phyloP scores from a whole-genome alignment of 148 eudicot species.

The Spergularia bocconei region DNA sequence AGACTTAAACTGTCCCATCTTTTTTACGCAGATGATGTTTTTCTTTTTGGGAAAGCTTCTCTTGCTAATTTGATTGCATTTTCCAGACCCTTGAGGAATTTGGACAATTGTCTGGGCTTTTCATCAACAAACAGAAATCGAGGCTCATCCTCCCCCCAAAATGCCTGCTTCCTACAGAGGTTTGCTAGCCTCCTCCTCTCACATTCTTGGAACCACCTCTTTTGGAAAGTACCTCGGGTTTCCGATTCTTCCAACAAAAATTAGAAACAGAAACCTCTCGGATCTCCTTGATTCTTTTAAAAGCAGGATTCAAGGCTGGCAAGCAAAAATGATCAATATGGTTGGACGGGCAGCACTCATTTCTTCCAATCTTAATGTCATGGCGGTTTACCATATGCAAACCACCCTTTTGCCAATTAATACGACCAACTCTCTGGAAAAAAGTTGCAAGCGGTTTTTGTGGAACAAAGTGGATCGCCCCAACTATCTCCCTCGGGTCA shows the following conservation, averaged over 20 bases:
- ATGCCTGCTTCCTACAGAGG: not conserved
- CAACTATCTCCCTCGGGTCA: not conserved
- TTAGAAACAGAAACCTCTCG: fast-evolving
- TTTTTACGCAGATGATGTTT: too few species aligned
- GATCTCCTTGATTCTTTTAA: not conserved
- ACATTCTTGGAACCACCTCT: not conserved
- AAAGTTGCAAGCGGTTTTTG: not conserved
- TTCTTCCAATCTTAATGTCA: not conserved
- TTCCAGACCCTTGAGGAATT: not conserved
- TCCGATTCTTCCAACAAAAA: not conserved
- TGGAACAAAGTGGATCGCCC: not conserved
- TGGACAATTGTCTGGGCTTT: not conserved
- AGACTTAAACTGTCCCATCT: too few species aligned
- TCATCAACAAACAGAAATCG: not conserved
- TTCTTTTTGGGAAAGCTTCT: not conserved
- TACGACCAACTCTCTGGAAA: not conserved
- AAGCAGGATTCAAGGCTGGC: not conserved
- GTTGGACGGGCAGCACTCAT: not conserved
- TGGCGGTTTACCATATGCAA: not conserved
- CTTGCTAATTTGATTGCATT: not conserved
- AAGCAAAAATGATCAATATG: not conserved
- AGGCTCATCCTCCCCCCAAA: not conserved
- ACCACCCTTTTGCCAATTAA: not conserved
- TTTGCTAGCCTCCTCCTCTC: not conserved
- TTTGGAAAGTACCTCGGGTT: not conserved